Evolutionary conservation across 2,329 filamentous ascomycete species (phyloP).

Genomic region (Sclerotinia trifoliorum): DNA sequence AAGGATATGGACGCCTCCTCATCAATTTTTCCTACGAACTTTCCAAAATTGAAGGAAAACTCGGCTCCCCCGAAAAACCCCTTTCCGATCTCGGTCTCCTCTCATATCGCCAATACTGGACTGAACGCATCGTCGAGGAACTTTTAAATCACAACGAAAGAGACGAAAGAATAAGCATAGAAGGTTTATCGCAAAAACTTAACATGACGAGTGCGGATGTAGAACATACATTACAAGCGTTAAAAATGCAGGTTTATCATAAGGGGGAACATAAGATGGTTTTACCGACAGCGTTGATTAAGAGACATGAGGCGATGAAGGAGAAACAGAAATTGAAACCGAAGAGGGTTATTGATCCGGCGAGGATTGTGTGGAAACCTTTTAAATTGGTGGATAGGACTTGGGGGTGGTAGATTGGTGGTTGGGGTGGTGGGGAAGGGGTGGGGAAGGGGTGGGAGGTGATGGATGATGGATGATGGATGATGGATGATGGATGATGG

Average conservation of each 20-base stretch:
- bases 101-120: conserved; percentile 97
- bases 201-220: conserved; percentile 99
- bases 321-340: conserved; percentile 80
- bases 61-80: conserved; percentile 95
- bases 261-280: conserved; percentile 97
- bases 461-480: too few relatives aligned
- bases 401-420: conserved; percentile 77
- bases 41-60: conserved; percentile 89
- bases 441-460: not conserved
- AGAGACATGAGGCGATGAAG: conserved; percentile 61
- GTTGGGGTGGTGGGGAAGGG: not conserved
- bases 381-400: conserved; percentile 87
- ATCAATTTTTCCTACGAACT: conserved; percentile 98
- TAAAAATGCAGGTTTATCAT: conserved; percentile 94
- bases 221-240: conserved; percentile 86
- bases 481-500: too few relatives aligned
- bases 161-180: conserved; percentile 76
- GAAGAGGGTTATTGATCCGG: conserved; percentile 72
- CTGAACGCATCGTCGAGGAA: conserved; percentile 86
- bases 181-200: conserved; percentile 73
- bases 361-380: conserved; percentile 85
- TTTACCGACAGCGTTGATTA: conserved; percentile 77
- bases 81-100: conserved; percentile 89
- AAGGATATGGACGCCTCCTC: conserved; percentile 86
- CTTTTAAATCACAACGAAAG: conserved; percentile 70